A percentile compares a stretch with the other conserved stretches of the same genome.
These are phyloP conservation scores for Talaromyces adpressus DNA, from an alignment of 495 filamentous ascomycete species.

Conservation along the genomic window DNA sequence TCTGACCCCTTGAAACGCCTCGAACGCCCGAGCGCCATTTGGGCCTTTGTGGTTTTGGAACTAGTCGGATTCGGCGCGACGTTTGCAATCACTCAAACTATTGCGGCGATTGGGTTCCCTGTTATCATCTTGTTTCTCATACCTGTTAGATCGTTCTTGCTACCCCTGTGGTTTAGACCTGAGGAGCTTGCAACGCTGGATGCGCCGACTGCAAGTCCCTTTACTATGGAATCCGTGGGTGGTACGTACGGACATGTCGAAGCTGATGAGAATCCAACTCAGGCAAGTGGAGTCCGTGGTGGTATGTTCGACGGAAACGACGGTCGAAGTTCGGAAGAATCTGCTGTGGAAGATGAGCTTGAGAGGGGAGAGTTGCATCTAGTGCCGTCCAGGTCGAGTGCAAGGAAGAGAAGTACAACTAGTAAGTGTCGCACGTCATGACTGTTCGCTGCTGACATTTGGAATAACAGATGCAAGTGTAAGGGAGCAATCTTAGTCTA, in stretches of 20 bases:
- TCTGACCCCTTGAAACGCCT: slow-evolving; percentile 61
- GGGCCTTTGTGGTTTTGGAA: slow-evolving; percentile 72
- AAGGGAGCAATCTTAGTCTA: not conserved
- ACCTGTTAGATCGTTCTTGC: slow-evolving; percentile 64
- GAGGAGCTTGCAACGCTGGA: slow-evolving; percentile 70
- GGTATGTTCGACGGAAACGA: not conserved
- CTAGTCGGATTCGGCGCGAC: slow-evolving; percentile 75
- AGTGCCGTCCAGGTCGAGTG: slow-evolving; percentile 18
- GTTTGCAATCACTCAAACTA: slow-evolving; percentile 93
- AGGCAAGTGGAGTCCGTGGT: not conserved
- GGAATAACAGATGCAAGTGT: not conserved
- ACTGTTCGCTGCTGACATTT: not conserved
- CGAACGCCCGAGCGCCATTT: slow-evolving; percentile 55
- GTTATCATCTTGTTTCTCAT: slow-evolving; percentile 77
- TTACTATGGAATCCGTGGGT: slow-evolving; percentile 80
- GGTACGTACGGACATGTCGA: slow-evolving; percentile 52
- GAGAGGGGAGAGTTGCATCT: slow-evolving; percentile 34
- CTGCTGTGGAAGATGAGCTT: slow-evolving; percentile 24
- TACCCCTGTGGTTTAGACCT: slow-evolving; percentile 61
- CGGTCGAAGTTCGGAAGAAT: not conserved
- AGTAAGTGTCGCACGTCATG: slow-evolving; percentile 12
- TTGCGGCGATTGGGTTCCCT: slow-evolving; percentile 90
- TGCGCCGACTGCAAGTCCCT: slow-evolving; percentile 71
- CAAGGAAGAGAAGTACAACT: slow-evolving; percentile 24
- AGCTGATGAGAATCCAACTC: not conserved